Evolutionary conservation across 2,329 filamentous ascomycete species (phyloP).

Genomic region (Sarocladiaceae sp.): DNA sequence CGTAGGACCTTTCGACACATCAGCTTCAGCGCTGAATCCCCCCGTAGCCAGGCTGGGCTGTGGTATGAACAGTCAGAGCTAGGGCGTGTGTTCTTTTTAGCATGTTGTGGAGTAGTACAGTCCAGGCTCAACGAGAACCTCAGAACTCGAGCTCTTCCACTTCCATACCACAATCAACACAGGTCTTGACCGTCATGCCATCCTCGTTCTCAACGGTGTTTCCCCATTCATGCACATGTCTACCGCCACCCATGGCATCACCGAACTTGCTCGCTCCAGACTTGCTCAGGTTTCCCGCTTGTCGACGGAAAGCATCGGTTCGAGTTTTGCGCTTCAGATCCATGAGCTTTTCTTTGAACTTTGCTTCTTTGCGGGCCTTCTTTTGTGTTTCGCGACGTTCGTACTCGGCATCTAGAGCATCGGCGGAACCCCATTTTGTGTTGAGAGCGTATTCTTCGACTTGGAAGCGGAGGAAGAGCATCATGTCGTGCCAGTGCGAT

Average conservation of each 20-base stretch:
- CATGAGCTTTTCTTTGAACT: constrained; percentile 83
- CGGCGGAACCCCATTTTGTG: constrained; percentile 85
- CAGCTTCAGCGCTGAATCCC: no score
- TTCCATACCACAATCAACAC: constrained; percentile 71
- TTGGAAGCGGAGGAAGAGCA: constrained; percentile 89
- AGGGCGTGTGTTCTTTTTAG: no score
- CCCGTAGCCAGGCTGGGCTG: no score
- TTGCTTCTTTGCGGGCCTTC: constrained; percentile 82
- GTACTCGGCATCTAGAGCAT: constrained; percentile 85
- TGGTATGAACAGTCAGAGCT: no score
- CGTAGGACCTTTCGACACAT: no score
- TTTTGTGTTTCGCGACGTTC: constrained; percentile 73
- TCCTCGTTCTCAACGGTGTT: constrained; percentile 63
- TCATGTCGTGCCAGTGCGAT: constrained; percentile 97
- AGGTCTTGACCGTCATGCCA: constrained; percentile 78
- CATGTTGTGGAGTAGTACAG: background rate
- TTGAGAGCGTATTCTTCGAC: constrained; percentile 91
- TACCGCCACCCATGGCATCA: constrained; percentile 64
- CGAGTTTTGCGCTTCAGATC: constrained; percentile 92
- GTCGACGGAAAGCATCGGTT: constrained; percentile 81
- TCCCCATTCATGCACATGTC: constrained; percentile 88
- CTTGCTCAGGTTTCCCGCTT: constrained; percentile 55
- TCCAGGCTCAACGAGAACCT: background rate
- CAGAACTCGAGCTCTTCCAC: constrained; percentile 71
- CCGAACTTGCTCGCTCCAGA: constrained; percentile 62